Evolutionary conservation across 2,329 filamentous ascomycete species (phyloP), one percentile per base, ranked within the genome.

Genomic region (Stagonosporopsis chrysanthemi): DNA sequence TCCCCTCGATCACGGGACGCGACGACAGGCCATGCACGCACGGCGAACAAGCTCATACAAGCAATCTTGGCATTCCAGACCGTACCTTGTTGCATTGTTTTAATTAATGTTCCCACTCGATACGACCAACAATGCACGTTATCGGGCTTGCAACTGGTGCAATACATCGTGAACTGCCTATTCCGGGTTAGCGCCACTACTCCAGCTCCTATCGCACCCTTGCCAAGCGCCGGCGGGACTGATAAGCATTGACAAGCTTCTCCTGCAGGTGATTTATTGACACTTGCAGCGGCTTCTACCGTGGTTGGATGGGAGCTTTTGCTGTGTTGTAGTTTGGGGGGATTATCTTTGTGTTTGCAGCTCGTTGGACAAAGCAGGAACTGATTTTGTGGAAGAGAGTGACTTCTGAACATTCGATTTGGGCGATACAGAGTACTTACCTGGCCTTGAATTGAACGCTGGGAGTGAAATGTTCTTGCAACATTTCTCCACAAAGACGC

Each of bases 231-330:
- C 35, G 49, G 17, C 35, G 6, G 17, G 22, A 36, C 44, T 50
- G 55, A 58, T 58, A 58, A 58, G 55, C 55, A 49, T 36, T 23
- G 23, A 53, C 49, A 58, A 58, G 55, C 55, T 53, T 53, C 31
- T 53, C 28, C 19, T 49, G 43, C 39, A 42, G 24, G 35, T 49
- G 35, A 46, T 44, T n/a, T 49, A 44, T 47, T 38, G 12, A 23
- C 5, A 38, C 11, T 8, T 23, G 11, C 12, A 15, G 3, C 11
- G 14, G 12, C 12, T 3, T 3, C 14, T 33, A n/a, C 3, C 12
- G 31, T 15, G 14, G 14, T 33, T 33, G 4, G 31, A n/a, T 4
- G 31, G 14, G 31, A 7, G 14, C 3, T 33, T n/a, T 15, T 4
- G 12, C 3, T 14, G 12, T 15, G 31, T 15, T 33, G 31, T n/a